Evolutionary conservation across 2,329 filamentous ascomycete species (phyloP).

Genomic region (Botrytis paeoniae): DNA sequence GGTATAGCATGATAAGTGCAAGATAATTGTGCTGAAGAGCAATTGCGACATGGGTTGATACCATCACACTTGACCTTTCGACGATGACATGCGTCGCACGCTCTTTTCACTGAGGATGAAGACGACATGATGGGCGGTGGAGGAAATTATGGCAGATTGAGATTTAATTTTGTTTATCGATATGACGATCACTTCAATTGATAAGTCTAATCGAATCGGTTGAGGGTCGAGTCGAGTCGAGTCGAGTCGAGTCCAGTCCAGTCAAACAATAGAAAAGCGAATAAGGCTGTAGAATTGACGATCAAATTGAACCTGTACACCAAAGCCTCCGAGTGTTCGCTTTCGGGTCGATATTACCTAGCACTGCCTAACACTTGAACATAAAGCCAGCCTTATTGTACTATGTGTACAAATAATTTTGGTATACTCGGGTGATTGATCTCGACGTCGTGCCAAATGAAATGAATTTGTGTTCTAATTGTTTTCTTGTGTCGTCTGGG

Average conservation of each 20-base stretch:
- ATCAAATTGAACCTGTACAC: not conserved
- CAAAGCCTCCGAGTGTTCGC: not conserved
- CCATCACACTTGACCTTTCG: constrained; percentile 74
- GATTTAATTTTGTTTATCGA: not conserved
- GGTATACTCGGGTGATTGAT: not conserved
- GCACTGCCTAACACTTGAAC: not conserved
- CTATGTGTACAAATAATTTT: not conserved
- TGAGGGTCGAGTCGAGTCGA: not conserved
- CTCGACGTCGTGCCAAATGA: not conserved
- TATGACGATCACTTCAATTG: constrained; percentile 3
- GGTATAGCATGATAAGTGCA: constrained; percentile 75
- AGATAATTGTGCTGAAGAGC: constrained; percentile 60
- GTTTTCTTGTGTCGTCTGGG: not conserved
- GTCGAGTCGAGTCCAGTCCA: not conserved
- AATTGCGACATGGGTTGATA: constrained; percentile 68
- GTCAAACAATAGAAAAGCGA: not conserved
- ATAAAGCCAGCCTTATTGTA: not conserved
- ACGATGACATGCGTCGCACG: constrained; percentile 71
- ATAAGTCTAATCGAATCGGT: not conserved
- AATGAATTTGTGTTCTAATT: not conserved
- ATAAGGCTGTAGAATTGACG: not conserved
- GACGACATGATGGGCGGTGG: constrained; percentile 28
- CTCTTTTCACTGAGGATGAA: constrained; percentile 48
- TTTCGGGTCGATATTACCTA: not conserved
- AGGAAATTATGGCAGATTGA: not conserved